A percentile compares a stretch with the other conserved stretches of the same genome.
Conservation (phyloP, 768 basidiomycete genomes). For the Boletales sp. region DNA sequence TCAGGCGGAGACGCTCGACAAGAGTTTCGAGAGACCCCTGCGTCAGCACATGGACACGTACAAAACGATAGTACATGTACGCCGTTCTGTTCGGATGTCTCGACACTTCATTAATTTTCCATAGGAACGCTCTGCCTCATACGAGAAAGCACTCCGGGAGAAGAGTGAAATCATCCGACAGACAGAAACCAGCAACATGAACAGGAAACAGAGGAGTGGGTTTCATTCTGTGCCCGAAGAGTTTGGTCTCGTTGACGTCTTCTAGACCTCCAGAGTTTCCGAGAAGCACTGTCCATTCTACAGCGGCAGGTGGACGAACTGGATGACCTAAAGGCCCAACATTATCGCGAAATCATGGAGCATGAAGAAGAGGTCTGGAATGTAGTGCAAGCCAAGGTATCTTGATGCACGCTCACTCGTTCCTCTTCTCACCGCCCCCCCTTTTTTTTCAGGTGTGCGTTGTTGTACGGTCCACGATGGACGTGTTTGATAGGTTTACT, state of each 20-base stretch:
- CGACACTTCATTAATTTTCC: slow-evolving; percentile 5
- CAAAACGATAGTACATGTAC: slow-evolving; percentile 64
- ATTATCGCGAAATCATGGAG: slow-evolving; percentile 86
- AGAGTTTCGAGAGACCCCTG: slow-evolving; percentile 85
- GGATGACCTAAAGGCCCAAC: slow-evolving; percentile 77
- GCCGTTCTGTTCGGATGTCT: slow-evolving; percentile 15
- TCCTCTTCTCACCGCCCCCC: slow-evolving; percentile 8
- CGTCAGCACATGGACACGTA: slow-evolving; percentile 83
- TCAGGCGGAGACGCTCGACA: slow-evolving; percentile 82
- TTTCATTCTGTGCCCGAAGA: slow-evolving; percentile 12
- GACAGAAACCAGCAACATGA: slow-evolving; percentile 83
- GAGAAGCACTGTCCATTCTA: slow-evolving; percentile 74
- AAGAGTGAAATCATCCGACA: slow-evolving; percentile 82
- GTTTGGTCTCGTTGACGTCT: slow-evolving; percentile 5
- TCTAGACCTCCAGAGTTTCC: slow-evolving; percentile 84
- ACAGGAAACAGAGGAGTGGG: slow-evolving; percentile 81
- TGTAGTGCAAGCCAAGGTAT: slow-evolving; percentile 79
- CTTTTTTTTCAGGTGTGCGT: slow-evolving; percentile 57
- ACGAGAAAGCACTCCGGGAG: slow-evolving; percentile 78
- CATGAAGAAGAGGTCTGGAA: slow-evolving; percentile 98
- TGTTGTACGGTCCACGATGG: slow-evolving; percentile 86
- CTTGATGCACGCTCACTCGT: background rate
- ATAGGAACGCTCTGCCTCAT: slow-evolving; percentile 80
- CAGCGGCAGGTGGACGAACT: slow-evolving; percentile 91
- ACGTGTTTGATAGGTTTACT: slow-evolving; percentile 85